A percentile compares a stretch with the other conserved stretches of the same genome.
phyloP scores from a whole-genome alignment of 1,139 yeast species.

The Taphrina betulina region DNA sequence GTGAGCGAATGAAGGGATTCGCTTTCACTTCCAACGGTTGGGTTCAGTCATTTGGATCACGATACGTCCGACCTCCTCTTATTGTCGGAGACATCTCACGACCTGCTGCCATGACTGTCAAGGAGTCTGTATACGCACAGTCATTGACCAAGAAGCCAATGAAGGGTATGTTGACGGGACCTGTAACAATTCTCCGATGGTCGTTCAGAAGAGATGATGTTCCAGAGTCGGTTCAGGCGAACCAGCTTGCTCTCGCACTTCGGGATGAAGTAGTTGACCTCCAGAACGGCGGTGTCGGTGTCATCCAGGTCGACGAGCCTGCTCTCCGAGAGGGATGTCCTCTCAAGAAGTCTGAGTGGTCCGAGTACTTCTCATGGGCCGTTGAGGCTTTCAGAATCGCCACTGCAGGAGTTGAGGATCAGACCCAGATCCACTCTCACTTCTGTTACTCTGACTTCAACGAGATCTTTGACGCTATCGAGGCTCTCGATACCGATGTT shows the following conservation, averaged over 20 bases:
- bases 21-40: slow-evolving; percentile 99
- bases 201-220: slow-evolving; percentile 99
- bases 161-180: slow-evolving; percentile 99
- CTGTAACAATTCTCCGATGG: slow-evolving; percentile 99
- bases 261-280: slow-evolving; percentile 98
- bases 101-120: slow-evolving; percentile 97
- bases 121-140: slow-evolving; percentile 99
- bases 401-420: slow-evolving; percentile 93
- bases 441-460: slow-evolving; percentile 99
- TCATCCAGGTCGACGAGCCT: slow-evolving; percentile 99
- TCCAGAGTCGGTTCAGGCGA: slow-evolving; percentile 89
- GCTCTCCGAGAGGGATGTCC: slow-evolving; percentile 99
- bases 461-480: slow-evolving; percentile 62
- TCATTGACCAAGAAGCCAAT: slow-evolving; percentile 91
- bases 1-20: slow-evolving; percentile 97
- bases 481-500: slow-evolving; percentile 99
- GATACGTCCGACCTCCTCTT: slow-evolving; percentile 99
- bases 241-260: slow-evolving; percentile 95
- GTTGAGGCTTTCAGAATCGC: slow-evolving; percentile 99
- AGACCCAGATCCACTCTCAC: slow-evolving; percentile 98
- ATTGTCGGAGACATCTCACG: slow-evolving; percentile 98
- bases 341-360: slow-evolving; percentile 92
- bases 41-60: slow-evolving; percentile 99
- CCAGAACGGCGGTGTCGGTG: slow-evolving; percentile 96
- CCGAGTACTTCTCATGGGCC: slow-evolving; percentile 97